These are phyloP conservation scores for Verticillium longisporum DNA, from an alignment of 2,329 filamentous ascomycete genomes.

Conservation along the genomic window DNA sequence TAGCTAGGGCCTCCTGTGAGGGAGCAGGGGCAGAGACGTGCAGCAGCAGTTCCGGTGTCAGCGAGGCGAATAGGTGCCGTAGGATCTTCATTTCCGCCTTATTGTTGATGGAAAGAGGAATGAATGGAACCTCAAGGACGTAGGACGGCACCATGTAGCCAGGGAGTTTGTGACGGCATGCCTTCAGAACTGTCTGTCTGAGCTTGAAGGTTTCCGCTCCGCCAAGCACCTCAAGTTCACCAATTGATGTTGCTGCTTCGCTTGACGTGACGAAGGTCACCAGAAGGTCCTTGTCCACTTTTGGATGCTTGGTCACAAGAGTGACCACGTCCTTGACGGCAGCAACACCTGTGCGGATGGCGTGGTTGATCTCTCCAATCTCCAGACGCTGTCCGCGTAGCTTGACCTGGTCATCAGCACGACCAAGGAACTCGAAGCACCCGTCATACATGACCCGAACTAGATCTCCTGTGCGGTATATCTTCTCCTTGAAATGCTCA, in stretches of 20 bases:
- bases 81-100: conserved; percentile 74
- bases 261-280: conserved; percentile 63
- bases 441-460: conserved; percentile 75
- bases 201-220: background rate
- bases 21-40: conserved; percentile 30
- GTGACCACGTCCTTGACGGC: conserved; percentile 66
- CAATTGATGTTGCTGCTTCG: background rate
- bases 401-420: conserved; percentile 89
- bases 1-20: conserved; percentile 6
- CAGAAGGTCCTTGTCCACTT: conserved; percentile 73
- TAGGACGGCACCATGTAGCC: conserved; percentile 90
- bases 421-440: conserved; percentile 80
- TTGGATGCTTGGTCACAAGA: conserved; percentile 62
- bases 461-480: conserved; percentile 86
- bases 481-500: conserved; percentile 44
- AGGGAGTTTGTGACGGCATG: conserved; percentile 66
- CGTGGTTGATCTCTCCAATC: conserved; percentile 83
- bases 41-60: conserved; percentile 57
- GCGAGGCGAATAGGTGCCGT: conserved; percentile 54
- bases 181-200: conserved; percentile 23
- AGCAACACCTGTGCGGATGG: conserved; percentile 56
- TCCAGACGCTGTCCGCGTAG: conserved; percentile 83
- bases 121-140: conserved; percentile 60
- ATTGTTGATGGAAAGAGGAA: conserved; percentile 84
- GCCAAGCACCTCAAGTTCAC: conserved; percentile 16